These are phyloP conservation scores for Macroventuria anomochaeta DNA, from an alignment of 2,329 filamentous ascomycete genomes.

Conservation along the genomic window DNA sequence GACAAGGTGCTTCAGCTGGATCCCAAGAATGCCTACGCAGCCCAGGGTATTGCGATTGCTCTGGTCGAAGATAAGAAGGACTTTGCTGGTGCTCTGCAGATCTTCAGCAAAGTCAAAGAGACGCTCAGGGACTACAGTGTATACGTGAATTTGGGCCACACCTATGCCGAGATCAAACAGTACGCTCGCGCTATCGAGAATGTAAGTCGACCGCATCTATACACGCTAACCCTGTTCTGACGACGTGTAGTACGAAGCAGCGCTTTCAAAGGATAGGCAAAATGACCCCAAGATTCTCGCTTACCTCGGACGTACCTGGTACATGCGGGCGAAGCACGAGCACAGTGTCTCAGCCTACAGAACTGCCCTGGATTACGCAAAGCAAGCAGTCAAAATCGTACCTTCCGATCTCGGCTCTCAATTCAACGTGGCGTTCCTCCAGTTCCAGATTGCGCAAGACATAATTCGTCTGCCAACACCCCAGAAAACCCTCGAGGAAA, in stretches of 20 bases:
- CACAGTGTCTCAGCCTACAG: slow-evolving; percentile 68
- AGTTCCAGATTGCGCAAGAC: slow-evolving; percentile 88
- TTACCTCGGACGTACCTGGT: slow-evolving; percentile 86
- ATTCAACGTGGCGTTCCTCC: slow-evolving; percentile 98
- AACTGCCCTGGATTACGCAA: slow-evolving; percentile 67
- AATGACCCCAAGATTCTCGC: slow-evolving; percentile 81
- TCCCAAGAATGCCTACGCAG: slow-evolving; percentile 92
- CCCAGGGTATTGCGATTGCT: slow-evolving; percentile 93
- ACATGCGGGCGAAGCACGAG: slow-evolving; percentile 77
- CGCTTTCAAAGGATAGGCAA: slow-evolving; percentile 78
- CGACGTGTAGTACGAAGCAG: slow-evolving; percentile 74
- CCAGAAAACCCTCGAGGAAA: slow-evolving; percentile 78
- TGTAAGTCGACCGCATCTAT: slow-evolving; percentile 46
- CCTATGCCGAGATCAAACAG: slow-evolving; percentile 88
- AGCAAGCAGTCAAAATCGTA: slow-evolving; percentile 75
- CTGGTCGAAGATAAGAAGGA: slow-evolving; percentile 95
- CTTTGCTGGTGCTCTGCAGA: slow-evolving; percentile 77
- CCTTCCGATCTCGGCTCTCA: slow-evolving; percentile 89
- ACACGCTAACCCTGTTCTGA: slow-evolving; percentile 17
- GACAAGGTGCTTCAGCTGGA: slow-evolving; percentile 97
- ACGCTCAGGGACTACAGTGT: slow-evolving; percentile 88
- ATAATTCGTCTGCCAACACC: slow-evolving; percentile 77
- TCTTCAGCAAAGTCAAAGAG: slow-evolving; percentile 89
- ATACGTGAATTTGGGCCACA: slow-evolving; percentile 91
- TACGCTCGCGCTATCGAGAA: slow-evolving; percentile 90